These are phyloP conservation scores for Trametes polyzona DNA, from an alignment of 1,284 basidiomycete species.

Conservation along the genomic window DNA sequence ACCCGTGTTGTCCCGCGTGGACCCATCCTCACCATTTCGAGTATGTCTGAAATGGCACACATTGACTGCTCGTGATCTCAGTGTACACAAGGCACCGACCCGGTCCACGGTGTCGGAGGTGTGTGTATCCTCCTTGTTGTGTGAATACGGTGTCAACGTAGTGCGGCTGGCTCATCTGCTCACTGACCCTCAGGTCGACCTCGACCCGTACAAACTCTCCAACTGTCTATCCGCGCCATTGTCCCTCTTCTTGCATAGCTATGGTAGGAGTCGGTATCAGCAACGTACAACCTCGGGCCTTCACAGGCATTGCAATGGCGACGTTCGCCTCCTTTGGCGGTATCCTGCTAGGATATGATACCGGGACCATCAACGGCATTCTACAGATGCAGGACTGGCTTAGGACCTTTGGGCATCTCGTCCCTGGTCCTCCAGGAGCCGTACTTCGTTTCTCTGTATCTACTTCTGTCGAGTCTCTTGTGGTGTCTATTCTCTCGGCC, in stretches of 20 bases:
- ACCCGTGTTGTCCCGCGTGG: too few relatives aligned
- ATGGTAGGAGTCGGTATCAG: not conserved
- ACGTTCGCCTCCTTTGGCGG: conserved; percentile 84
- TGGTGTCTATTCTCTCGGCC: conserved; percentile 49
- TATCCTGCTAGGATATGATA: conserved; percentile 81
- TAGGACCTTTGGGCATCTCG: conserved; percentile 51
- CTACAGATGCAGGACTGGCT: conserved; percentile 58
- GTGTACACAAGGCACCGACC: too few relatives aligned
- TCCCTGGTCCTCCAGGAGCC: conserved; percentile 23
- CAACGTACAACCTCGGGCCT: not conserved
- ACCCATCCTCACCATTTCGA: too few relatives aligned
- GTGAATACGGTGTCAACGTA: too few relatives aligned
- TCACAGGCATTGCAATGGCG: conserved; percentile 57
- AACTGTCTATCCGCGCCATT: not conserved
- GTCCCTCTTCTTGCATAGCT: not conserved
- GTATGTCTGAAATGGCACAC: too few relatives aligned
- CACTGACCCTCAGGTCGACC: too few relatives aligned
- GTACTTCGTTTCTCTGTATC: conserved; percentile 21
- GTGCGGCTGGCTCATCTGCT: too few relatives aligned
- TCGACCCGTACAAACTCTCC: too few relatives aligned
- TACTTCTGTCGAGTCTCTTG: conserved; percentile 36
- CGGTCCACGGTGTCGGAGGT: too few relatives aligned
- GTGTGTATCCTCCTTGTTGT: too few relatives aligned
- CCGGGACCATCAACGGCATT: conserved; percentile 75
- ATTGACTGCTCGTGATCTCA: too few relatives aligned